A percentile compares a stretch with the other conserved stretches of the same genome.
Conservation (phyloP, 352 stramenopile species). For the Halophytophthora polymorphica region DNA sequence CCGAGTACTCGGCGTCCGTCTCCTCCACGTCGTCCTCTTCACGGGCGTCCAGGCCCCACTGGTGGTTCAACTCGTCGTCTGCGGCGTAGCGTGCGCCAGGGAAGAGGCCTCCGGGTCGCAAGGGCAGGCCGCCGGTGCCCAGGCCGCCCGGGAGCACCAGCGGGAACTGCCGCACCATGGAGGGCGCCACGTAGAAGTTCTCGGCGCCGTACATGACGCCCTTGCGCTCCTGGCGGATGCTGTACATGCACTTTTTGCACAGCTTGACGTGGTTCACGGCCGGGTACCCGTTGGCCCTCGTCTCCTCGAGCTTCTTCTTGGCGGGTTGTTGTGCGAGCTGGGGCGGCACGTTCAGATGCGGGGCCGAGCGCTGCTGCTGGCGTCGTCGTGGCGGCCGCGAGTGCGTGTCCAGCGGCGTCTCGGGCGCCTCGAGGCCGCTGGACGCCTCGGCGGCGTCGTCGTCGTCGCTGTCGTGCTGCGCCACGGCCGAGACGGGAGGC, state of each 20-base stretch:
- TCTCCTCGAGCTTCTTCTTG: constrained; percentile 40
- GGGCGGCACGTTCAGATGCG: constrained; percentile 23
- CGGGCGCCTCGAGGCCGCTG: neutral
- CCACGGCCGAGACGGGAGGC: constrained; percentile 18
- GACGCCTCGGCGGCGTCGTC: neutral
- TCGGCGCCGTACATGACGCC: constrained; percentile 38
- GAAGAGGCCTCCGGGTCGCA: constrained; percentile 32
- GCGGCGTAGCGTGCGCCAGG: constrained; percentile 35
- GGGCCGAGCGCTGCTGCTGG: constrained; percentile 13
- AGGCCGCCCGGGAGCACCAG: constrained; percentile 33
- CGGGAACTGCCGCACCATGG: constrained; percentile 52
- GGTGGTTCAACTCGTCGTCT: constrained; percentile 31
- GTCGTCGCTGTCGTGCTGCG: constrained; percentile 18
- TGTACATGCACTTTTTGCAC: constrained; percentile 78
- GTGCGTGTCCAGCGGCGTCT: neutral
- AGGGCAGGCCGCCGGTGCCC: constrained; percentile 25
- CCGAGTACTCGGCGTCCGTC: constrained; percentile 43
- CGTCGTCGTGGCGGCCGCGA: constrained; percentile 12
- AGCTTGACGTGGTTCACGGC: constrained; percentile 68
- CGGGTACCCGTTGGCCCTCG: constrained; percentile 43
- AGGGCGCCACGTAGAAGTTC: constrained; percentile 46
- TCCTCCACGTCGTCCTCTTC: constrained; percentile 46
- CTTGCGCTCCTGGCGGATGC: constrained; percentile 60
- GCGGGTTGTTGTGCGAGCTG: constrained; percentile 34
- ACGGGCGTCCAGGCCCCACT: constrained; percentile 5